A percentile compares a stretch with the other conserved stretches of the same genome.
These are phyloP conservation scores for Beta macrorhiza DNA, from an alignment of 179 eudicot species.

Conservation along the genomic window DNA sequence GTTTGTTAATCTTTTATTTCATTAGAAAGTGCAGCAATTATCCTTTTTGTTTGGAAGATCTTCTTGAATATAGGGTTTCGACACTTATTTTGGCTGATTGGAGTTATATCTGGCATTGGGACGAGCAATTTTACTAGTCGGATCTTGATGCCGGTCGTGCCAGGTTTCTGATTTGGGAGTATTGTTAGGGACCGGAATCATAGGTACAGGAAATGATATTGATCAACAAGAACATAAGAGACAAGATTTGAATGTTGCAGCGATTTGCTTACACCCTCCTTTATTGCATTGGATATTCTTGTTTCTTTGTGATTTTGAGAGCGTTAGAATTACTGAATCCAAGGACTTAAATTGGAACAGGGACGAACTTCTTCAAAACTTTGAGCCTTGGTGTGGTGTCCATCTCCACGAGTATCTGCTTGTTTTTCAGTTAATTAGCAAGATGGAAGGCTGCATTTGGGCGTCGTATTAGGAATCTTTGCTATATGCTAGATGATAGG, in stretches of 20 bases:
- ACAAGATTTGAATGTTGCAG: neutral
- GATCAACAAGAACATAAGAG: neutral
- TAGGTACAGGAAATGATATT: neutral
- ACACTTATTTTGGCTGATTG: neutral
- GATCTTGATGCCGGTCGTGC: neutral
- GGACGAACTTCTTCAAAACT: neutral
- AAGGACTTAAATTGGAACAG: neutral
- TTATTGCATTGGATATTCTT: neutral
- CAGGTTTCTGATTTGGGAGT: neutral
- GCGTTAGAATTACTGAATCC: neutral
- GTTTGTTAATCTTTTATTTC: neutral
- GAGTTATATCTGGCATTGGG: neutral
- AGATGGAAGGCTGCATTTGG: neutral
- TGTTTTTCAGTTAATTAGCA: neutral
- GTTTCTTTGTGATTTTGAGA: neutral
- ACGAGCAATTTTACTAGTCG: neutral
- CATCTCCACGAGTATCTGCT: neutral
- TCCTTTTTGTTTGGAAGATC: neutral
- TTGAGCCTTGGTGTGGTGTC: neutral
- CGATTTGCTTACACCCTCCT: neutral
- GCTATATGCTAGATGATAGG: too few species aligned
- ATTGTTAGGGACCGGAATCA: neutral
- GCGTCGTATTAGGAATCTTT: too few species aligned
- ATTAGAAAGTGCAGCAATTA: neutral
- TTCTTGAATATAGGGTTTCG: neutral